Evolutionary conservation across 768 basidiomycete genomes (phyloP), one percentile per base, ranked within the genome.

Genomic region (Dictyophora rubrovolvata): DNA sequence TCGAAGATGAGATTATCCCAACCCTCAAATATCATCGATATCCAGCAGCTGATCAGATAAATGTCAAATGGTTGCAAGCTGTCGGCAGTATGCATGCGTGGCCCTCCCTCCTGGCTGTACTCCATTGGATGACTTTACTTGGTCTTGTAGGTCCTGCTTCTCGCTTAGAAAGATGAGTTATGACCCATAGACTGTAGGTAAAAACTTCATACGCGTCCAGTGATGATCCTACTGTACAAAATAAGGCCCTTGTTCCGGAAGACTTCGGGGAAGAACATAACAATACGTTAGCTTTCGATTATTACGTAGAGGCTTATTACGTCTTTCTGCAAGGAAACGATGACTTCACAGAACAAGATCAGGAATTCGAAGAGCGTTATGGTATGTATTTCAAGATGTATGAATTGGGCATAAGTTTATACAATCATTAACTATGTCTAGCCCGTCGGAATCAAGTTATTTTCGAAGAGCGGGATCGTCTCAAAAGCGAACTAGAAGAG

Each of bases 61-160:
- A 92, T 64, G 84, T 85, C 54, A 93, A 89, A 63, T 91, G 89
- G 79, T 71, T 98, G 5, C 86, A 86, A 8, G 86, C 93, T 1
- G 89, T 93, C 0, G 94, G 90, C 0, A 87, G 85, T 56, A 86
- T 88, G 75, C 88, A 91, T 71, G 85, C 87, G n/a, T 98, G 95
- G 96, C 90, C 92, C 0, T 76, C 82, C 20, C 71, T 96, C 22
- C 75, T 98, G 16, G 95, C 89, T 20, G 87, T 89, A 66, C 69
- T 98, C 35, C 88, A 94, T 70, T 99, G 96, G 96, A 73, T 99
- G 14, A 89, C 89, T 8, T 86, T 90, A 65, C 70, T 90, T 63
- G 86, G 87, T 65, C 87, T 86, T 74, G 95, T 94, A 65, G 23
- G 76, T 68, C n/a, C 16, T 60, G 9, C 54, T 11, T 54, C 60